These are phyloP conservation scores for Paecilomyces dactylethromorphus DNA, from an alignment of 2,329 filamentous ascomycete genomes.

Conservation along the genomic window DNA sequence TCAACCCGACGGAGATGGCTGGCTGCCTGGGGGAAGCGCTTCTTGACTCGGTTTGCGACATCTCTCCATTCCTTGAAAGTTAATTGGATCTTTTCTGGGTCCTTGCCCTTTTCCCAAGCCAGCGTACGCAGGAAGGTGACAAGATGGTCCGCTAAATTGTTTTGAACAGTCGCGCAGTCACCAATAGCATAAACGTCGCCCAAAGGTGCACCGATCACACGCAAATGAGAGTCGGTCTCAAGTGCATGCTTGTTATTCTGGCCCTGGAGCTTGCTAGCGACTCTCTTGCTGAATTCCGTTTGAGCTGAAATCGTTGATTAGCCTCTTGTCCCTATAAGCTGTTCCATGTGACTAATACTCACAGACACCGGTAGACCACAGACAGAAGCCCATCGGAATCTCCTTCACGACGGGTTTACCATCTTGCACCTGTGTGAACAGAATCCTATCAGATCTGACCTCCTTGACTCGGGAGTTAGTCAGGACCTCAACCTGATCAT, in stretches of 20 bases:
- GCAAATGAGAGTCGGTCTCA: conserved; percentile 89
- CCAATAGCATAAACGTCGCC: conserved; percentile 96
- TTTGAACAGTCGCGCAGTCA: conserved; percentile 94
- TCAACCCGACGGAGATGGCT: conserved; percentile 84
- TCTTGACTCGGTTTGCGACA: conserved; percentile 76
- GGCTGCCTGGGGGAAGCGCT: conserved; percentile 83
- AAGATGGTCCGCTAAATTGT: conserved; percentile 90
- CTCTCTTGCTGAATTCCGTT: conserved; percentile 67
- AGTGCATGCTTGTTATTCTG: conserved; percentile 89
- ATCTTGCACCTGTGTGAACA: conserved; percentile 79
- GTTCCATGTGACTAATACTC: conserved; percentile 15
- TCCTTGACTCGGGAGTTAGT: conserved; percentile 93
- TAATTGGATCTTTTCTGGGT: conserved; percentile 81
- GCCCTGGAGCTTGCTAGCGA: conserved; percentile 67
- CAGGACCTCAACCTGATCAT: conserved; percentile 84
- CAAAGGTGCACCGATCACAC: conserved; percentile 77
- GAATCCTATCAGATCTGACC: conserved; percentile 72
- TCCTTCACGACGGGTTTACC: conserved; percentile 80
- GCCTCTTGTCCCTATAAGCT: not conserved
- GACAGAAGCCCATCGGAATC: conserved; percentile 88
- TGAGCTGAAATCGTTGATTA: conserved; percentile 47
- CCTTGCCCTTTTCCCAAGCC: conserved; percentile 85
- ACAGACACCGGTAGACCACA: conserved; percentile 92
- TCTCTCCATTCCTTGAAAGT: conserved; percentile 82
- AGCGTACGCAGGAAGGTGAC: conserved; percentile 81